A percentile compares a stretch with the other conserved stretches of the same genome.
These are phyloP conservation scores for Penicillium expansum DNA, from an alignment of 2,329 filamentous ascomycete genomes.

Conservation along the genomic window DNA sequence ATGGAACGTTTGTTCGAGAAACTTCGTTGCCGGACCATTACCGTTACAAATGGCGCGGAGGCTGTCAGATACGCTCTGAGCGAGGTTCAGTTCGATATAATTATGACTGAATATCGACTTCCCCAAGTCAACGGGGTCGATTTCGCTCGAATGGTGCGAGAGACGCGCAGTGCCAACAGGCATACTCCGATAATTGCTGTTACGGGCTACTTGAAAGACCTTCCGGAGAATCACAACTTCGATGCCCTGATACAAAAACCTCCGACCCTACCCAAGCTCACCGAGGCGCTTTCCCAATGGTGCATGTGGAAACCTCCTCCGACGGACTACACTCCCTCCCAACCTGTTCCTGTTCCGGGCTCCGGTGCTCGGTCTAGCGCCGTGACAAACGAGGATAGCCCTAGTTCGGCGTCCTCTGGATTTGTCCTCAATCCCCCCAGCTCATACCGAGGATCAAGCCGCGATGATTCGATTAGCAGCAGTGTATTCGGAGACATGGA, in stretches of 20 bases:
- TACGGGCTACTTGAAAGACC: conserved; percentile 95
- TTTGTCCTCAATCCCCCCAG: conserved; percentile 69
- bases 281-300: conserved; percentile 78
- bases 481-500: conserved; percentile 87
- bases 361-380: conserved; percentile 66
- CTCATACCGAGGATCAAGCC: conserved; percentile 74
- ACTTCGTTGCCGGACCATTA: conserved; percentile 88
- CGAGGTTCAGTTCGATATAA: conserved; percentile 97
- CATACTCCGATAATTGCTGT: conserved; percentile 95
- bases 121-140: conserved; percentile 94
- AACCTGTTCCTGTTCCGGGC: conserved; percentile 58
- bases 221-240: conserved; percentile 93
- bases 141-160: conserved; percentile 94
- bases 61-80: conserved; percentile 91
- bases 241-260: conserved; percentile 95
- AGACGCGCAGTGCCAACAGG: conserved; percentile 92
- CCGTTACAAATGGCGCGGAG: conserved; percentile 83
- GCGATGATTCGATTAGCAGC: conserved; percentile 79
- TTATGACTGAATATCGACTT: conserved; percentile 95
- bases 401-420: conserved; percentile 72
- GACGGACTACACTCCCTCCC: conserved; percentile 51
- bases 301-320: conserved; percentile 91
- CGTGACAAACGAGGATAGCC: conserved; percentile 70
- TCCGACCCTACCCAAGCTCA: conserved; percentile 86
- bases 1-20: conserved; percentile 98